Base-by-base conservation (phyloP, 495 filamentous ascomycete genomes). In the Hypoxylon rickii region DNA sequence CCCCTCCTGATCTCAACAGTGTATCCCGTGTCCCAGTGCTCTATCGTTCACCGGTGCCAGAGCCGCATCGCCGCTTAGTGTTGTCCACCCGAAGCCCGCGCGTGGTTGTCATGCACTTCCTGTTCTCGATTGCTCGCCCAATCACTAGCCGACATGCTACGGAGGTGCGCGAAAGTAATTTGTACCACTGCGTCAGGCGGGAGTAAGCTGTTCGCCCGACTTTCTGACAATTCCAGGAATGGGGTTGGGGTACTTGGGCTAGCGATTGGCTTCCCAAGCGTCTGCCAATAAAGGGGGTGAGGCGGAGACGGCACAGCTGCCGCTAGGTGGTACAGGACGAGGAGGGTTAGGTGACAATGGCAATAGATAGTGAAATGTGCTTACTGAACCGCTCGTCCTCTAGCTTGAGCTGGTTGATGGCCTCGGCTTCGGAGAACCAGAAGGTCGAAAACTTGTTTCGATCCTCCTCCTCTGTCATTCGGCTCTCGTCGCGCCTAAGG, bases 311-410 rank as follows among this genome's bases (percentile, higher is more conserved):
- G 24, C 24, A 29, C 24, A 10, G 10, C 24, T 10, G 24, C 24
- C n/a, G n/a, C n/a, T n/a, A n/a, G n/a, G n/a, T n/a, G n/a, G n/a
- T 29, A 29, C 24, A 10, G 10, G 10, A 29, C 24, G 10, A 4
- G 24, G 10, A 29, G 24, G 24, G 10, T 4, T 10, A 4, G 10
- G 10, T 29, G 10, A 4, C 4, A 10, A 10, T 4, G 4, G 24
- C 10, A 29, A 8, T 16, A 24, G 10, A 33, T 16, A 12, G 22
- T 17, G 20, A 40, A 39, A 26, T 21, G 49, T 44, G 18, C 66
- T 69, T 51, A 69, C 66, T 69, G 41, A 56, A 69, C 41, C 61
- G 59, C 48, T 69, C 66, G 21, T 69, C 63, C 24, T 69, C 57
- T 19, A 69, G 56, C 50, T 66, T 69, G 29, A 69, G 66, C 6